Evolutionary conservation across 768 basidiomycete species (phyloP).

Genomic region (Psilocybe sp.): DNA sequence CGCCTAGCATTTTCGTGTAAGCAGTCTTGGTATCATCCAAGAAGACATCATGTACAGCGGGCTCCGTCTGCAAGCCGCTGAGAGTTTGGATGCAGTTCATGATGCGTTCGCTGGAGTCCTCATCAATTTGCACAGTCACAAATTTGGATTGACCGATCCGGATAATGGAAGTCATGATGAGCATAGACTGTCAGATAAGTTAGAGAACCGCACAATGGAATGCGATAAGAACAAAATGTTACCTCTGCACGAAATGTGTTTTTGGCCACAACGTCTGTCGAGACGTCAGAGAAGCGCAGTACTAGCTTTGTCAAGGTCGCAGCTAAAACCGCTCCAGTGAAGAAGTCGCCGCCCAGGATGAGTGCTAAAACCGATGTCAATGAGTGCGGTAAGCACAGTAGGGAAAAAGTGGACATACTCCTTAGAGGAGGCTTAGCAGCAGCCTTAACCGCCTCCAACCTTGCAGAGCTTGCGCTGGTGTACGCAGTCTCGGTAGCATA

Average conservation of each 20-base stretch:
- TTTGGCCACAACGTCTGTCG: conserved; percentile 39
- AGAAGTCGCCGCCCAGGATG: conserved; percentile 94
- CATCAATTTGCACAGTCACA: conserved; percentile 92
- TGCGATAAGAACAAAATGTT: conserved; percentile 7
- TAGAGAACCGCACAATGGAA: background rate
- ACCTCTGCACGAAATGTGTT: conserved; percentile 89
- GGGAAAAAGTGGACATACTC: conserved; percentile 38
- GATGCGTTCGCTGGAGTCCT: conserved; percentile 95
- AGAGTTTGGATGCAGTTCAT: conserved; percentile 94
- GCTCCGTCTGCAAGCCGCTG: conserved; percentile 66
- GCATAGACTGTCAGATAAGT: conserved; percentile 64
- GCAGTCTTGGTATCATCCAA: conserved; percentile 87
- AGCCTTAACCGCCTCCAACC: conserved; percentile 79
- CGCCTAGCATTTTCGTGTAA: conserved; percentile 92
- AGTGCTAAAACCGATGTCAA: conserved; percentile 48
- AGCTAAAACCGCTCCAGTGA: conserved; percentile 90
- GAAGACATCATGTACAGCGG: conserved; percentile 67
- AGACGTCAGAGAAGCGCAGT: conserved; percentile 65
- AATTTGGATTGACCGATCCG: conserved; percentile 98
- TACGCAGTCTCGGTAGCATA: conserved; percentile 97
- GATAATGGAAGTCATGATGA: conserved; percentile 96
- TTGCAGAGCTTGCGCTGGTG: conserved; percentile 56
- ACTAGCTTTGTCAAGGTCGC: conserved; percentile 89
- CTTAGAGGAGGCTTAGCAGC: conserved; percentile 89
- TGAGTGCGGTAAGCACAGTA: background rate